phyloP scores from a whole-genome alignment of 2,329 filamentous ascomycete species.

The Lizonia empirigonia region DNA sequence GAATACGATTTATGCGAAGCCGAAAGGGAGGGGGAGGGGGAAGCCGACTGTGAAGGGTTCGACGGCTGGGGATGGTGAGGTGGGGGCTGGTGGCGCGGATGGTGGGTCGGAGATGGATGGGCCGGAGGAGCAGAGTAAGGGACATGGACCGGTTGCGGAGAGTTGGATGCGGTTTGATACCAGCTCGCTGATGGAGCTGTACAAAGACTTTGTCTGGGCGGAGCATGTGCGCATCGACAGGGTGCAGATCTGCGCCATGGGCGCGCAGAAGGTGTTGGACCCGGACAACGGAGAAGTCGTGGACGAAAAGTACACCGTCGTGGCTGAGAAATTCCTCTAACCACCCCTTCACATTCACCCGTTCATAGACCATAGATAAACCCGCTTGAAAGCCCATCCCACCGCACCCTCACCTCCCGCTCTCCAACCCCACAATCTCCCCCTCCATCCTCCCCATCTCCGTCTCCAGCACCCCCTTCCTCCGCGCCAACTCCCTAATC shows the following conservation, averaged over 20 bases:
- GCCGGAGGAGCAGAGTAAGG: not conserved
- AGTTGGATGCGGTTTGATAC: slow-evolving; percentile 52
- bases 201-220: slow-evolving; percentile 73
- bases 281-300: slow-evolving; percentile 55
- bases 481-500: slow-evolving; percentile 47
- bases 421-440: slow-evolving; percentile 40
- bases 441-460: slow-evolving; percentile 44
- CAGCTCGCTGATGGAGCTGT: slow-evolving; percentile 55
- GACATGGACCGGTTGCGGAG: slow-evolving; percentile 23
- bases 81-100: not conserved
- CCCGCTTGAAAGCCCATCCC: not conserved
- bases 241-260: slow-evolving; percentile 85
- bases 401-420: slow-evolving; percentile 3
- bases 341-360: not conserved
- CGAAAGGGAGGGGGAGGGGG: slow-evolving; percentile 39
- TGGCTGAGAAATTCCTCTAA: slow-evolving; percentile 44
- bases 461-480: slow-evolving; percentile 45
- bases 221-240: slow-evolving; percentile 68
- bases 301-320: slow-evolving; percentile 59
- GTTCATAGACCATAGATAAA: not conserved
- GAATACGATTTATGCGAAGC: slow-evolving; percentile 79
- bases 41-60: slow-evolving; percentile 15
- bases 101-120: slow-evolving; percentile 9
- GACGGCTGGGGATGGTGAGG: not conserved
- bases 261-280: slow-evolving; percentile 67